These are phyloP conservation scores for Emergomyces africanus DNA, from an alignment of 2,329 filamentous ascomycete species.

Conservation along the genomic window DNA sequence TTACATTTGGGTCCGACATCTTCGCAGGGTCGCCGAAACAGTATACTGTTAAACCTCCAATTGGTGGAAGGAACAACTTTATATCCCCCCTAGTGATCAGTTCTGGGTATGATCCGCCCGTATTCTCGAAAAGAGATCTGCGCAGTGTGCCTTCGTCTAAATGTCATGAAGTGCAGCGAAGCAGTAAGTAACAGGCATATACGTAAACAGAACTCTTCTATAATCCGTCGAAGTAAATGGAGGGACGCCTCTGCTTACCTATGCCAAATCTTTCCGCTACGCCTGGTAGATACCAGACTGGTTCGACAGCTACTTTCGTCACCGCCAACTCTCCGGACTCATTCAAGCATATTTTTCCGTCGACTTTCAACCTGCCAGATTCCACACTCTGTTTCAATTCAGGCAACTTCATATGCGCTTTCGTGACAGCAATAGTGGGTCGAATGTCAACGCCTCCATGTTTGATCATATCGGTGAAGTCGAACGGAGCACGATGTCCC, in stretches of 20 bases:
- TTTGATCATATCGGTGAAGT: slow-evolving; percentile 67
- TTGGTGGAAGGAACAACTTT: slow-evolving; percentile 90
- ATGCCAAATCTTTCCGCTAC: slow-evolving; percentile 91
- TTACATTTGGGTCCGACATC: slow-evolving; percentile 74
- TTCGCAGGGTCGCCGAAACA: slow-evolving; percentile 92
- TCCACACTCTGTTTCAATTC: slow-evolving; percentile 84
- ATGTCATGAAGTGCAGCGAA: neutral
- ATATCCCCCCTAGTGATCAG: slow-evolving; percentile 89
- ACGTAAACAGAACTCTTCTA: neutral
- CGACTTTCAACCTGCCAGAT: slow-evolving; percentile 58
- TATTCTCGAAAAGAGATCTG: slow-evolving; percentile 84
- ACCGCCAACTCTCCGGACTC: slow-evolving; percentile 76
- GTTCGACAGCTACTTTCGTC: slow-evolving; percentile 94
- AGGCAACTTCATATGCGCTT: slow-evolving; percentile 91
- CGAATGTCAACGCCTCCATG: slow-evolving; percentile 69
- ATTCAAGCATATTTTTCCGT: slow-evolving; percentile 86
- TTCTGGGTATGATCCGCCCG: slow-evolving; percentile 91
- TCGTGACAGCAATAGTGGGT: slow-evolving; percentile 83
- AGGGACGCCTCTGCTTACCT: slow-evolving; percentile 34
- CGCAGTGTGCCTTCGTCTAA: slow-evolving; percentile 74
- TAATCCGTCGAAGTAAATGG: neutral
- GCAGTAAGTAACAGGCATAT: neutral
- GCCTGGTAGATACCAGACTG: slow-evolving; percentile 76
- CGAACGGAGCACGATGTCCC: slow-evolving; percentile 73
- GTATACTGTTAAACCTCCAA: slow-evolving; percentile 91